These are phyloP conservation scores for Cladosporium sp. DNA, from an alignment of 2,329 filamentous ascomycete species.

Conservation along the genomic window DNA sequence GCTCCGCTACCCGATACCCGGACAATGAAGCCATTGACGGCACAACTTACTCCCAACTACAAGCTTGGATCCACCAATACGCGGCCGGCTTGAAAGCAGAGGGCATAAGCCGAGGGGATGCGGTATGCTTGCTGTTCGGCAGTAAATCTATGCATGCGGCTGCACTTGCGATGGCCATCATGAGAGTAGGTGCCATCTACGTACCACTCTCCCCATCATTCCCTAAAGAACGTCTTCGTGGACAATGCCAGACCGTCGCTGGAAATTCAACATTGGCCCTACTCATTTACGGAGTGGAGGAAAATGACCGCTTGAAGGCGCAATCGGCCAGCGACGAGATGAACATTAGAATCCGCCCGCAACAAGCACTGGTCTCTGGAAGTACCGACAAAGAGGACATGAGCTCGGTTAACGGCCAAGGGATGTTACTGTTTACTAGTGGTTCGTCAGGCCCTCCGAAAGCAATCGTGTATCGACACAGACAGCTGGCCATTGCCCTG, in stretches of 20 bases:
- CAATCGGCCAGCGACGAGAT: neutral
- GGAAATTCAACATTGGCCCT: neutral
- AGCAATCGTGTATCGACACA: neutral
- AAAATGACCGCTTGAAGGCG: neutral
- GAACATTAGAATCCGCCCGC: neutral
- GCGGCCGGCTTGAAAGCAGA: neutral
- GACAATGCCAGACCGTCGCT: neutral
- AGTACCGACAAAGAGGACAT: neutral
- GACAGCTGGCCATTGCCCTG: neutral
- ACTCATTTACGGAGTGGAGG: neutral
- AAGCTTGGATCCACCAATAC: neutral
- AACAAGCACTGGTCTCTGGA: neutral
- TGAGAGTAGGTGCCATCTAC: neutral
- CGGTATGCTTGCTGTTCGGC: neutral
- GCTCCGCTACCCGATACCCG: neutral
- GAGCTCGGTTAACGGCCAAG: neutral
- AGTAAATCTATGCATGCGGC: neutral
- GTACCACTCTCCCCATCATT: neutral
- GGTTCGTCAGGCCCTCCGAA: neutral
- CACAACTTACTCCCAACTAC: neutral
- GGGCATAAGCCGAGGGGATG: neutral
- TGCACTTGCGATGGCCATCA: neutral
- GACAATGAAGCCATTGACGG: neutral
- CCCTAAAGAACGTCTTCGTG: neutral
- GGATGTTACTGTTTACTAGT: neutral